Base-by-base conservation (phyloP, 2,329 filamentous ascomycete species). In the Microcyclosporella mali region DNA sequence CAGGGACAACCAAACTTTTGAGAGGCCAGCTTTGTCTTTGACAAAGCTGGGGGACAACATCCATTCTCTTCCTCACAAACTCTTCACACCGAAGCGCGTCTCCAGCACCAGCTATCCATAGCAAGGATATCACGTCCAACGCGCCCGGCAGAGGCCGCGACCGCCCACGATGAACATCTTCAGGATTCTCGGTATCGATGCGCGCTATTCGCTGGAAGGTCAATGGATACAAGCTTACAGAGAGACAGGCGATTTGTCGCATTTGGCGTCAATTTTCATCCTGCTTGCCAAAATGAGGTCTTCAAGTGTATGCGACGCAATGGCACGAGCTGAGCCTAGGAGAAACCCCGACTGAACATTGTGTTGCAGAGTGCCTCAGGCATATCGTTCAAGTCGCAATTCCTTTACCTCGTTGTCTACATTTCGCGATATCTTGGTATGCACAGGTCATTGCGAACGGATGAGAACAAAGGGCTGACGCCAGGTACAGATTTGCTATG, bases 311-410 rank as follows among this genome's bases (percentile, higher is more conserved):
- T 49, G 81, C 67, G 38, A 34, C 30, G 9, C 21, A 25, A 9
- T 29, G 19, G 14, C 14, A 31, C 6, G 17, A n/a, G 29, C 19
- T 15, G 21, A 32, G 29, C 2, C 12, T 35, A 15, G 43, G 27
- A 18, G 16, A 21, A 34, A 27, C 15, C 21, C 25, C 32, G 19
- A 33, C 40, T 45, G 33, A 45, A 14, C 21, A 25, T 19, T 19
- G 27, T 14, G 18, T 33, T 15, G n/a, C 64, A 95, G 90, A 95
- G 89, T 74, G 95, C 89, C 66, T 84, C 90, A 32, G 92, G 92
- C 58, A 90, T 98, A 68, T 98, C 92, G 12, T 97, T 98, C 78
- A 98, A 98, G 68, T 95, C 90, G 49, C 92, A 98, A 76, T 87
- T 83, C 38, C 78, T 98, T 44, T 98, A 98, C 70, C 74, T 97